Evolutionary conservation across 2,329 filamentous ascomycete genomes (phyloP), one percentile per base, ranked within the genome.

Genomic region (Calonectria ilicicola): DNA sequence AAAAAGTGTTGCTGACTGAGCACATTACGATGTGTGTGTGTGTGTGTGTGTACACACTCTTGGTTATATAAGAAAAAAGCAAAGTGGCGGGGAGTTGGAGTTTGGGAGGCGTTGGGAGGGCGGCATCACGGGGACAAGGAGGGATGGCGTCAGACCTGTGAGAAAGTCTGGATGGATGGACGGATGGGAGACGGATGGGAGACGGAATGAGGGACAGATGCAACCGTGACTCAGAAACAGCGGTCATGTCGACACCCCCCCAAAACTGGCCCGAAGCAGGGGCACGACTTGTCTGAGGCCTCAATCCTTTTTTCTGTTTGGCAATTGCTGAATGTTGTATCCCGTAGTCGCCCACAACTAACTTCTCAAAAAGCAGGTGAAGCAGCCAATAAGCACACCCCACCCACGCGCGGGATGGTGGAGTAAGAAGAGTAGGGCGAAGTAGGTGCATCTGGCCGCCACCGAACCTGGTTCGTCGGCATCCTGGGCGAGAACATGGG

Each of bases 91-190:
- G 32, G 69, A 63, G 53, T 67, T 66, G 29, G 29, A 29, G 29
- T 12, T 27, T 58, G n/a, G n/a, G n/a, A n/a, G n/a, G n/a, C n/a
- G n/a, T n/a, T n/a, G 51, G 56, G 63, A 68, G 65, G 69, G 58
- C 23, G 40, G 42, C 42, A 42, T 68, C 69, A 72, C 65, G 69
- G n/a, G 69, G 58, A 29, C 49, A 27, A 40, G 17, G 17, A 46
- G 40, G 19, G 26, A 63, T 63, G 58, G 40, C 40, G 38, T 32
- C 23, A 63, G 58, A 44, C 27, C 27, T 46, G 38, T 19, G 38
- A 63, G 58, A 27, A 15, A 19, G 58, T 17, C 23, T 26, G 58
- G 29, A 8, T 58, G 53, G 29, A 58, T 35, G 32, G 32, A 35
- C 12, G 32, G 32, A 35, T 32, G 29, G 29, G 9, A 9, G 29